These are phyloP conservation scores for Eucalyptus regnans DNA, from an alignment of 345 rosid species.

Conservation along the genomic window DNA sequence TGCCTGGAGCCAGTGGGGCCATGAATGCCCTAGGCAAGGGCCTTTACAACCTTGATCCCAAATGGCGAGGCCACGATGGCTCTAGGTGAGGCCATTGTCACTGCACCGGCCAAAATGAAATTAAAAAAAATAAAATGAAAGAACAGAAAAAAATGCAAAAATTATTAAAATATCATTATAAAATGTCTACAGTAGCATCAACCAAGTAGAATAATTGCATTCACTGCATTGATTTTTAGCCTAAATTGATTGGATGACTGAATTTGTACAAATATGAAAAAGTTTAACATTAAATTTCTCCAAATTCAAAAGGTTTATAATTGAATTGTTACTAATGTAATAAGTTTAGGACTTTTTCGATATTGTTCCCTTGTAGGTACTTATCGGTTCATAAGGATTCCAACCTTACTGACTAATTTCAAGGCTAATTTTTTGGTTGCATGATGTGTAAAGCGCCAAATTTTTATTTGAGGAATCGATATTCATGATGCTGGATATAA, in stretches of 20 bases:
- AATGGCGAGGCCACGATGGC: not conserved
- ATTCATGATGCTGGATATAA: not conserved
- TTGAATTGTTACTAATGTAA: no score
- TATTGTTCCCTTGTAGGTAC: not conserved
- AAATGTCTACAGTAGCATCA: not conserved
- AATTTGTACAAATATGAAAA: not conserved
- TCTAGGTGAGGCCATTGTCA: not conserved
- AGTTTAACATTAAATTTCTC: no score
- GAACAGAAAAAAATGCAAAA: no score
- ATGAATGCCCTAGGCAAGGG: not conserved
- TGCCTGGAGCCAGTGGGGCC: fast-evolving
- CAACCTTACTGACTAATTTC: not conserved
- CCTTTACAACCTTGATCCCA: not conserved
- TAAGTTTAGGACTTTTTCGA: no score
- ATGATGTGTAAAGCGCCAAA: not conserved
- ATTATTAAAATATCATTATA: no score
- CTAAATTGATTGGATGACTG: not conserved
- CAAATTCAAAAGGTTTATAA: no score
- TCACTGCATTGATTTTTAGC: not conserved
- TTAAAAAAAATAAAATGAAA: no score
- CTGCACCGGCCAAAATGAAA: not conserved
- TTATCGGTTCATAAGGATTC: not conserved
- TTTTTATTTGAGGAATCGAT: not conserved
- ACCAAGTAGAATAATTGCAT: not conserved
- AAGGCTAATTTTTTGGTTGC: not conserved